Conservation (phyloP, 176 grass and related monocot genomes). For the Eremochloa ophiuroides region DNA sequence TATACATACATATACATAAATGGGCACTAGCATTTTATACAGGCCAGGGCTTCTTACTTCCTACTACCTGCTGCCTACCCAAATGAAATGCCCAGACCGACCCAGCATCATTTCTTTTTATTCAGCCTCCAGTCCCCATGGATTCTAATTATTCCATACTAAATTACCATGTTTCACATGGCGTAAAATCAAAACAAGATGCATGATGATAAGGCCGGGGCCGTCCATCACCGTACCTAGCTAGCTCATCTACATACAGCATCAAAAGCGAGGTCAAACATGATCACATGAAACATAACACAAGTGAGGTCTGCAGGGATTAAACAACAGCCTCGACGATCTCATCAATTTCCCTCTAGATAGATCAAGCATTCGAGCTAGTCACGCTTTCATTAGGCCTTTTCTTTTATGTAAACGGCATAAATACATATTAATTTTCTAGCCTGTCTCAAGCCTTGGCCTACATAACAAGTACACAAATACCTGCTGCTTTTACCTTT, state of each 20-base stretch:
- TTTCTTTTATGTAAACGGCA: neutral
- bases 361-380: neutral
- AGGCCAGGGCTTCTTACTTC: neutral
- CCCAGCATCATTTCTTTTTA: neutral
- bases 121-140: neutral
- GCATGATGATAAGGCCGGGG: neutral
- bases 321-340: conserved; percentile 5
- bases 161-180: conserved; percentile 34
- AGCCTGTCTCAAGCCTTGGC: too few species aligned
- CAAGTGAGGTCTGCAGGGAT: neutral
- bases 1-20: too few species aligned
- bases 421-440: neutral
- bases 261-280: conserved; percentile 17
- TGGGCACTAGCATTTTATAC: neutral
- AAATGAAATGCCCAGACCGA: conserved; percentile 14
- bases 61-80: neutral
- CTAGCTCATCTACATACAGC: neutral
- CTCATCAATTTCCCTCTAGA: neutral
- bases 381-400: neutral
- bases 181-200: neutral
- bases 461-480: too few species aligned
- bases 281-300: neutral
- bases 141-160: conserved; percentile 14
- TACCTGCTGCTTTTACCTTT: too few species aligned
- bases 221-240: neutral